Base-by-base conservation (phyloP, 148 eudicot genomes). In the Spergularia bocconei region DNA sequence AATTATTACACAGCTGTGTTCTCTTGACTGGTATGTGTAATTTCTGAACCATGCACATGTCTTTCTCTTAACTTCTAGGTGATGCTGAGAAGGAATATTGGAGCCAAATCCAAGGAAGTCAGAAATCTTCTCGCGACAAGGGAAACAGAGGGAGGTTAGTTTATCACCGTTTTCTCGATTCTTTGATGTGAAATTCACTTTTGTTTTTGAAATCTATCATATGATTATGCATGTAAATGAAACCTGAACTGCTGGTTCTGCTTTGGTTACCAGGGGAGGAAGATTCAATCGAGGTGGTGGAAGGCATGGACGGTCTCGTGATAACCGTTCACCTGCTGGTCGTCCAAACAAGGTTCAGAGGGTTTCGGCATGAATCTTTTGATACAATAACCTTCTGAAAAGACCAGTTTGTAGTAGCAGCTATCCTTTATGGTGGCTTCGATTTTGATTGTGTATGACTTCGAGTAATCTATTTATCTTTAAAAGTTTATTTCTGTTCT, bases 51-150 rank as follows among this genome's bases (percentile, higher is more conserved):
- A 16, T 14, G 48, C 67, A 63, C 48, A 44, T 15, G 21, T 67
- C 39, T 23, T 55, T 67, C 44, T 53, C 51, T 20, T 82, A 29
- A 65, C 13, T 69, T 12, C 52, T 57, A 95, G 98, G 96, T 71
- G 91, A 90, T 23, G 92, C 96, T 20, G 99, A 95, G 82, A 95
- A 83, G 82, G 91, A 89, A 63, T 95, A 92, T 75, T 95, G 99
- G 99, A 85, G 77, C 81, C 79, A 79, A 55, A 86, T 92, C 52
- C 86, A 81, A 57, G 78, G 77, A 23, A 72, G 71, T 71, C 93
- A 91, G 79, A 86, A 78, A 21, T 82, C 78, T 25, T 73, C 78
- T 68, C 76, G 80, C 2, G 85, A 77, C 71, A 84, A 77, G 56
- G 84, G 86, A 79, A 74, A 79, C 54, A 63, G 50, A 83, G 87